A percentile compares a stretch with the other conserved stretches of the same genome.
phyloP scores from a whole-genome alignment of 352 stramenopile genomes.

The Globisporangium splendens region DNA sequence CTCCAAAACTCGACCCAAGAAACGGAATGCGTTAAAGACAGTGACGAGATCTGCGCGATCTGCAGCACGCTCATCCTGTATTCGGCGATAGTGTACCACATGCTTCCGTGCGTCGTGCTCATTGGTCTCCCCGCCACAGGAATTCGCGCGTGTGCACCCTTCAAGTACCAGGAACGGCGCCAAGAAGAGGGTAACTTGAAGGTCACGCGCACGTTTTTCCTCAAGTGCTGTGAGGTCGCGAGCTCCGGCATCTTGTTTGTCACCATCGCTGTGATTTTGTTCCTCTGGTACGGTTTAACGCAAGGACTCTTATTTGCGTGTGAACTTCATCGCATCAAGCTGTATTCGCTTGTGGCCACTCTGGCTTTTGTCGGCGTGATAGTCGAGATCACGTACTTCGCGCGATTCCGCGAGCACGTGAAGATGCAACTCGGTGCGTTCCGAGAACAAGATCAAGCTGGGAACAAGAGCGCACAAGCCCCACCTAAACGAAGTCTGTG shows the following conservation, averaged over 20 bases:
- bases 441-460: conserved; percentile 76
- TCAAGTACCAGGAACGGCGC: conserved; percentile 26
- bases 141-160: conserved; percentile 61
- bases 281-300: conserved; percentile 58
- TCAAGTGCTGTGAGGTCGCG: conserved; percentile 71
- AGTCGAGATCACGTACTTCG: conserved; percentile 71
- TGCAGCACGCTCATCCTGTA: conserved; percentile 67
- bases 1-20: conserved; percentile 32
- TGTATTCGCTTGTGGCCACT: conserved; percentile 48
- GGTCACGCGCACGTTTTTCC: conserved; percentile 64
- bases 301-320: conserved; percentile 67
- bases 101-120: conserved; percentile 51
- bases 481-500: conserved; percentile 27
- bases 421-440: conserved; percentile 85
- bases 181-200: conserved; percentile 29
- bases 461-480: conserved; percentile 58
- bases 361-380: conserved; percentile 53
- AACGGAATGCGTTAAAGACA: conserved; percentile 20
- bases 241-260: conserved; percentile 46
- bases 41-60: conserved; percentile 25
- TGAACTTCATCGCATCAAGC: conserved; percentile 20
- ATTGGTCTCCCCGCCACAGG: conserved; percentile 64
- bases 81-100: conserved; percentile 64
- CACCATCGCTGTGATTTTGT: conserved; percentile 54
- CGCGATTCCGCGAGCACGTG: conserved; percentile 80